Evolutionary conservation across 2,329 filamentous ascomycete species (phyloP).

Genomic region (Trichoderma brevicompactum): DNA sequence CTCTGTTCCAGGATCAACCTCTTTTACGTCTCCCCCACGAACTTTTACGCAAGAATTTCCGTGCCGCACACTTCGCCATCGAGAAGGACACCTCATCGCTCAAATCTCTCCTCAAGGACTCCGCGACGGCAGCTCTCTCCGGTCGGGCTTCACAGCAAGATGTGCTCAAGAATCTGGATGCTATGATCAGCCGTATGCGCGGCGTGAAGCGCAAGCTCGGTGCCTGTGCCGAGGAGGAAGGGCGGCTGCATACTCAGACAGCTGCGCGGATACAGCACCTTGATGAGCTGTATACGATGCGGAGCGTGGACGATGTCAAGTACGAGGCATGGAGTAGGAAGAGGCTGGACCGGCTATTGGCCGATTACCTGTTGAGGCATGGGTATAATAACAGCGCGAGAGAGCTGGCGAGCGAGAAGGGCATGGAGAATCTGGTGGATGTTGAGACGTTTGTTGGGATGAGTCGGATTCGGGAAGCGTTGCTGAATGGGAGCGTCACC

Average conservation of each 20-base stretch:
- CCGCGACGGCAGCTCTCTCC: constrained; percentile 68
- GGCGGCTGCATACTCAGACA: constrained; percentile 73
- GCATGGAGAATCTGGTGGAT: constrained; percentile 82
- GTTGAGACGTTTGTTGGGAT: constrained; percentile 85
- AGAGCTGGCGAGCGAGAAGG: constrained; percentile 73
- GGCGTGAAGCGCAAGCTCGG: constrained; percentile 87
- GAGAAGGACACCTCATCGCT: constrained; percentile 71
- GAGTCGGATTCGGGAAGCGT: constrained; percentile 73
- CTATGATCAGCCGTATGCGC: constrained; percentile 83
- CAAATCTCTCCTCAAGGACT: constrained; percentile 64
- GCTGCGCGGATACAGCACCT: constrained; percentile 80
- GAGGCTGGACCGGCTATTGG: constrained; percentile 79
- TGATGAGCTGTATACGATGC: constrained; percentile 77
- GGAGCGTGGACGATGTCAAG: constrained; percentile 84
- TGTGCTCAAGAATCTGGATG: constrained; percentile 79
- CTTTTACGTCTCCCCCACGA: constrained; percentile 92
- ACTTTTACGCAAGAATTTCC: constrained; percentile 92
- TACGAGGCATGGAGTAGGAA: constrained; percentile 90
- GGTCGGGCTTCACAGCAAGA: constrained; percentile 67
- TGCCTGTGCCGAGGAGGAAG: constrained; percentile 77
- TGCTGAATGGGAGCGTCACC: constrained; percentile 70
- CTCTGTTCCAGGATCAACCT: constrained; percentile 74
- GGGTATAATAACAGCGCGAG: constrained; percentile 80
- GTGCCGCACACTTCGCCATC: constrained; percentile 76
- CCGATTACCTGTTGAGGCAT: constrained; percentile 88